Base-by-base conservation (phyloP, 176 grass and related monocot genomes). In the Canna indica region DNA sequence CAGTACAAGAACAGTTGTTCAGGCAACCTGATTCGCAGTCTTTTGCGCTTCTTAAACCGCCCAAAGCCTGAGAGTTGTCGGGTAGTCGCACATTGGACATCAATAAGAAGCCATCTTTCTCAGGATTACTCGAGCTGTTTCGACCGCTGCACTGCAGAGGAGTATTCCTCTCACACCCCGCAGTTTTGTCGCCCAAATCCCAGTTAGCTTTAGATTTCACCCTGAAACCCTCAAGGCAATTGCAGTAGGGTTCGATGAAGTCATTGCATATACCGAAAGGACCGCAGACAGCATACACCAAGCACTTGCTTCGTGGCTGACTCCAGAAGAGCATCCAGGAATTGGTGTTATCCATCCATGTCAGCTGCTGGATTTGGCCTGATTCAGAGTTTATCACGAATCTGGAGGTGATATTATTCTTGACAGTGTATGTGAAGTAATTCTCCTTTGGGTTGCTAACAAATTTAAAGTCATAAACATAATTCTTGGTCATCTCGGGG, bases 401-500 rank as follows among this genome's bases (percentile, higher is more conserved):
- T 41, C 91, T 72, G 0, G 85, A 95, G 76, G 74, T 72, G 66
- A 91, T 0, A 15, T 28, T 6, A 12, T 84, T 63, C 73, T 83
- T 90, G 75, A 83, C 68, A 0, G 91, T 66, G 68, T 91, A 95
- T 39, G 7, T 76, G 75, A 91, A 85, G 52, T 91, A 96, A 71
- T 47, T 91, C 73, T 91, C 91, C 0, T 45, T 38, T 26, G 0
- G 13, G 26, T 82, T 79, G 57, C 61, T 48, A 12, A 87, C 12
- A 74, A 82, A 91, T 5, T 20, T 61, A 65, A 96, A 86, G 53
- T 91, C 0, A 28, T 84, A 91, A 4, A 32, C 63, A 73, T 53
- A 74, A 47, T 53, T 59, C 1, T 18, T 12, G 0, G 76, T 83
- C 83, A 91, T 86, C 73, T 96, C 92, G 0, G 85, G 88, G 31